A percentile compares a stretch with the other conserved stretches of the same genome.
phyloP scores from a whole-genome alignment of 1,284 basidiomycete genomes.

The Butyriboletus appendiculatus region DNA sequence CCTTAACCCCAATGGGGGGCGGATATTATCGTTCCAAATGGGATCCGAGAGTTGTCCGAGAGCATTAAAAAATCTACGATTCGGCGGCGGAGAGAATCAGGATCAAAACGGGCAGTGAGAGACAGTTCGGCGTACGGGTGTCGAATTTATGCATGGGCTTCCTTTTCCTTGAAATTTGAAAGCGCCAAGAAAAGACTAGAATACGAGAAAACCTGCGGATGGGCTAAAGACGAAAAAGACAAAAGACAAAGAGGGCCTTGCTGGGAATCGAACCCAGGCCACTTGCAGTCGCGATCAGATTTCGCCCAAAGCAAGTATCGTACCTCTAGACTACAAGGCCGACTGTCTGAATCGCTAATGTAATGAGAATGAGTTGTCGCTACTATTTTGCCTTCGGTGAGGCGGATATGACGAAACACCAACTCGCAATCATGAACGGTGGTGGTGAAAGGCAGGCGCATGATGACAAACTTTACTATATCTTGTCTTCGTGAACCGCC shows the following conservation, averaged over 20 bases:
- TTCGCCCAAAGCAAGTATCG: constrained; percentile 47
- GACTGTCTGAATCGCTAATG: neutral
- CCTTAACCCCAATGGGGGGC: neutral
- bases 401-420: too few relatives aligned
- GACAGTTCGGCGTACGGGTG: neutral
- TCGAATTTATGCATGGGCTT: neutral
- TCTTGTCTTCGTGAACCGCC: too few relatives aligned
- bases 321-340: constrained; percentile 49
- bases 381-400: too few relatives aligned
- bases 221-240: neutral
- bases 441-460: too few relatives aligned
- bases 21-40: neutral
- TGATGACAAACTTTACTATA: too few relatives aligned
- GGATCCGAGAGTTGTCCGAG: too few relatives aligned
- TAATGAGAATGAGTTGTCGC: too few relatives aligned
- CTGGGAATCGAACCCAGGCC: constrained; percentile 50
- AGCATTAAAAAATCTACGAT: neutral
- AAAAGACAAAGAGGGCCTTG: constrained; percentile 29
- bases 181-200: neutral
- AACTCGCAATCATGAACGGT: too few relatives aligned
- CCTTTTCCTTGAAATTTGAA: too few relatives aligned
- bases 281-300: constrained; percentile 40
- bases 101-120: neutral
- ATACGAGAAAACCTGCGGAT: too few relatives aligned
- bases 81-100: neutral